These are phyloP conservation scores for Lentinula novae-zelandiae DNA, from an alignment of 1,284 basidiomycete species.

Conservation along the genomic window DNA sequence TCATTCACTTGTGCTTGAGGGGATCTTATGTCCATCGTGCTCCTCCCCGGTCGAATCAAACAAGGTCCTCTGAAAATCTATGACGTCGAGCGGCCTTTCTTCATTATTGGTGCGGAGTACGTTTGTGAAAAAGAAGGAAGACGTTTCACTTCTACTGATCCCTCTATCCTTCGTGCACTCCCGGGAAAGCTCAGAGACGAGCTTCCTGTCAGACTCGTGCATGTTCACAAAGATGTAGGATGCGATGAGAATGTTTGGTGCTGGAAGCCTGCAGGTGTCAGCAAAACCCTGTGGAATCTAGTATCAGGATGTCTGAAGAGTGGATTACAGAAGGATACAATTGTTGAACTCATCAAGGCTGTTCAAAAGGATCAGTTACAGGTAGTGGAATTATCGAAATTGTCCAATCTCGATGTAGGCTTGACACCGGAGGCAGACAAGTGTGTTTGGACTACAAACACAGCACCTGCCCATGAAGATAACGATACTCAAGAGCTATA, in stretches of 20 bases:
- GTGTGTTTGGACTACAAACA: slow-evolving; percentile 54
- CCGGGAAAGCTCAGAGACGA: slow-evolving; percentile 64
- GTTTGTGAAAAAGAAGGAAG: slow-evolving; percentile 60
- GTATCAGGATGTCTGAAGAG: slow-evolving; percentile 50
- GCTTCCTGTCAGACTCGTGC: slow-evolving; percentile 60
- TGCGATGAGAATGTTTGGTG: slow-evolving; percentile 59
- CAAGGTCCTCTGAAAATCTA: slow-evolving; percentile 70
- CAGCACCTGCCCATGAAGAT: slow-evolving; percentile 23
- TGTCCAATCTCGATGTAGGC: slow-evolving; percentile 26
- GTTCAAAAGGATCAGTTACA: slow-evolving; percentile 49
- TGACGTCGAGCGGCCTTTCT: slow-evolving; percentile 73
- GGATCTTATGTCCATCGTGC: slow-evolving; percentile 65
- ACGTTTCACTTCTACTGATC: slow-evolving; percentile 65
- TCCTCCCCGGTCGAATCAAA: slow-evolving; percentile 59
- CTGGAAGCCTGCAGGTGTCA: slow-evolving; percentile 69
- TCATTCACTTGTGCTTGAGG: slow-evolving; percentile 70
- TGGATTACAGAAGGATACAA: slow-evolving; percentile 55
- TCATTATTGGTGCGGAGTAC: slow-evolving; percentile 75
- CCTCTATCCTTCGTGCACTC: slow-evolving; percentile 61
- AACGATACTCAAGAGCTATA: background rate
- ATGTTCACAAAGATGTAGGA: slow-evolving; percentile 47
- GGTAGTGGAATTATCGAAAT: slow-evolving; percentile 31
- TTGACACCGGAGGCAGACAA: slow-evolving; percentile 42
- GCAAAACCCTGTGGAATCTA: slow-evolving; percentile 64
- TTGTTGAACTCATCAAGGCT: slow-evolving; percentile 49